Percentiles rank a stretch among this genome's conserved stretches.
Evolutionary conservation across 225 moss, liverwort and hornwort species (phyloP).

Genomic region (Thuidium tamariscinum): DNA sequence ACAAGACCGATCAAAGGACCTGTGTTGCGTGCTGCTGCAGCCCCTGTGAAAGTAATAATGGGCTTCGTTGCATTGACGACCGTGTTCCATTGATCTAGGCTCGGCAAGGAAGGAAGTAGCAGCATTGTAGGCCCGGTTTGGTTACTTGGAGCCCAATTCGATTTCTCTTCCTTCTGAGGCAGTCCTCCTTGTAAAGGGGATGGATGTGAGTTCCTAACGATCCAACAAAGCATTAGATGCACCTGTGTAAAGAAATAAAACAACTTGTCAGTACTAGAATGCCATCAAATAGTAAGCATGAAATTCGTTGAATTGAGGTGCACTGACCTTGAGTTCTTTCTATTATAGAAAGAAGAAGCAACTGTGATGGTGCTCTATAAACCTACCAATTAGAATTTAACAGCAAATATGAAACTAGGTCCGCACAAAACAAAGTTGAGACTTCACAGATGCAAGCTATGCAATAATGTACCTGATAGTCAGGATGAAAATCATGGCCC

Average conservation of each 20-base stretch:
- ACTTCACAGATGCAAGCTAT: not conserved
- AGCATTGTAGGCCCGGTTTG: constrained; percentile 80
- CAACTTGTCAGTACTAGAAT: not conserved
- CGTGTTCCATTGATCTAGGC: constrained; percentile 80
- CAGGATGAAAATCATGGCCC: constrained; percentile 99
- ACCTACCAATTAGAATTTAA: not conserved
- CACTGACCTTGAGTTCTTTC: not conserved
- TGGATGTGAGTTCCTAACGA: too few relatives aligned
- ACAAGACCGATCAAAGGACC: constrained; percentile 90
- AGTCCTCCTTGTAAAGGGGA: constrained; percentile 32
- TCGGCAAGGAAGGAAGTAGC: constrained; percentile 74
- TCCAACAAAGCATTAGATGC: too few relatives aligned
- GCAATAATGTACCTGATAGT: constrained; percentile 66
- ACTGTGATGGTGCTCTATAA: not conserved
- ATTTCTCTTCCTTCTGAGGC: constrained; percentile 37
- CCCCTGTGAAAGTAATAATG: constrained; percentile 76
- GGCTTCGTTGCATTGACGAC: constrained; percentile 80
- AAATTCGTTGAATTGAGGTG: not conserved
- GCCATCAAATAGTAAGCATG: not conserved
- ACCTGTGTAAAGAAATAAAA: constrained; percentile 38
- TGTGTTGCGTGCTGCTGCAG: constrained; percentile 77
- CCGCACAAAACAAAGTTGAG: not conserved
- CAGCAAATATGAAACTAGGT: not conserved
- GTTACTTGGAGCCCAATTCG: constrained; percentile 38
- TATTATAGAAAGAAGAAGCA: not conserved